phyloP scores from a whole-genome alignment of 2,329 filamentous ascomycete species.

The Coniochaeta sp. region DNA sequence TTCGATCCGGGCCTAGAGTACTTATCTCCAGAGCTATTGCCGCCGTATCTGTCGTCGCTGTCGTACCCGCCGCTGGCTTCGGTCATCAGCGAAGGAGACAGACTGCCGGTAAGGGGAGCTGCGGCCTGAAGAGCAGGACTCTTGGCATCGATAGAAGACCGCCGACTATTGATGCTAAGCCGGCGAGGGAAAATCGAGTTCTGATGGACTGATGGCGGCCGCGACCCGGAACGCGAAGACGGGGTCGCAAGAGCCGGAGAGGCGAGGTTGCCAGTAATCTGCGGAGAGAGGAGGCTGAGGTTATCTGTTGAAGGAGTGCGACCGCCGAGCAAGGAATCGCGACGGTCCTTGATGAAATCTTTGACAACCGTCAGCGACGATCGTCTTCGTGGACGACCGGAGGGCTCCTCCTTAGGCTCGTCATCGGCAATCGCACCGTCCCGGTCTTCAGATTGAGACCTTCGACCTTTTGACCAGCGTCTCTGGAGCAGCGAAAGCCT shows the following conservation, averaged over 20 bases:
- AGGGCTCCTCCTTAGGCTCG: slow-evolving; percentile 22
- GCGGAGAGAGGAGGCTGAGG: slow-evolving; percentile 19
- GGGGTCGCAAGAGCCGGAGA: slow-evolving; percentile 17
- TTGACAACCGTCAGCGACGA: slow-evolving; percentile 54
- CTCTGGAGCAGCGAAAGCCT: slow-evolving; percentile 41
- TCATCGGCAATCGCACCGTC: slow-evolving; percentile 17
- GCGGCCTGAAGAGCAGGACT: slow-evolving; percentile 20
- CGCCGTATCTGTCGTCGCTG: slow-evolving; percentile 36
- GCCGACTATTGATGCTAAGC: slow-evolving; percentile 57
- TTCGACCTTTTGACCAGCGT: slow-evolving; percentile 33
- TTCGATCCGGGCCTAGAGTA: slow-evolving; percentile 19
- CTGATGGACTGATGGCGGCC: slow-evolving; percentile 39
- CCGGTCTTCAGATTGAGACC: slow-evolving; percentile 27
- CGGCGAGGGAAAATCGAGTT: slow-evolving; percentile 48
- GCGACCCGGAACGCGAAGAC: slow-evolving; percentile 34
- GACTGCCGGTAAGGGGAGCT: slow-evolving; percentile 15
- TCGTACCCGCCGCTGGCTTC: slow-evolving; percentile 38
- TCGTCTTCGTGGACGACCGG: slow-evolving; percentile 30
- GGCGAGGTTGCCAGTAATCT: slow-evolving; percentile 10
- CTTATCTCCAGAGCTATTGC: slow-evolving; percentile 11
- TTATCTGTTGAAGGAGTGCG: slow-evolving; percentile 41
- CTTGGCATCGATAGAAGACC: slow-evolving; percentile 44
- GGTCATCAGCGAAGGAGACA: slow-evolving; percentile 33
- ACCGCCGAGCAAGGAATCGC: slow-evolving; percentile 37
- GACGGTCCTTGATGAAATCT: slow-evolving; percentile 54